Evolutionary conservation across 2,329 filamentous ascomycete genomes (phyloP), one percentile per base, ranked within the genome.

Genomic region (Helicocarpus griseus): DNA sequence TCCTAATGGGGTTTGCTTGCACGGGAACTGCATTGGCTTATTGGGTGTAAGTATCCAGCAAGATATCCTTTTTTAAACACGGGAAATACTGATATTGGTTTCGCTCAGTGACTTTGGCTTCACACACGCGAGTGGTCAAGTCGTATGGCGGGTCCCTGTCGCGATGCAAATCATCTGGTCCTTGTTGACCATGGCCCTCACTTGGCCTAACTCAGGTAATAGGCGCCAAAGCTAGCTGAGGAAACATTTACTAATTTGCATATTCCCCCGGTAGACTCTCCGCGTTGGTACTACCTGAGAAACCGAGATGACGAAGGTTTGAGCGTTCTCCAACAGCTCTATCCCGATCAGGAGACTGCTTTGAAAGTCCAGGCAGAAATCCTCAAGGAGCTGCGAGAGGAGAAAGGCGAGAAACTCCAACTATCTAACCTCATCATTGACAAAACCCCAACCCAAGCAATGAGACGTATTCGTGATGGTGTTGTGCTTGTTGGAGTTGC

Each of bases 111-210:
- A 65, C 46, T 66, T 65, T 46, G 64, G 64, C 19, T 63, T 66
- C 51, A 60, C 58, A 17, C 63, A 63, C 46, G 58, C 61, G 8
- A 54, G 50, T 24, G 55, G 52, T 29, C 61, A 63, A 48, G 59
- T 60, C 21, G 63, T 63, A 11, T 67, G 64, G 64, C 55, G 64
- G 7, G 57, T 66, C 39, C 64, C 64, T 5, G 59, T 66, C 17
- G 62, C 61, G 1, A 60, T 66, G 45, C 63, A 66, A 49, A 56
- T 62, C 46, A 45, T 63, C 36, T 63, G 56, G 56, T 60, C 61
- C 1, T 36, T 62, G 31, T 56, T 63, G 31, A 54, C 58, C 21
- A 53, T 63, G 7, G 51, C 51, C 4, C 56, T 64, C 13, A 51
- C 58, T 19, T 59, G 50, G n/a, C 60, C 60, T 44, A 57, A 60